A percentile compares a stretch with the other conserved stretches of the same genome.
These are phyloP conservation scores for Ceratobasidium papillatum DNA, from an alignment of 1,284 basidiomycete species.

Conservation along the genomic window DNA sequence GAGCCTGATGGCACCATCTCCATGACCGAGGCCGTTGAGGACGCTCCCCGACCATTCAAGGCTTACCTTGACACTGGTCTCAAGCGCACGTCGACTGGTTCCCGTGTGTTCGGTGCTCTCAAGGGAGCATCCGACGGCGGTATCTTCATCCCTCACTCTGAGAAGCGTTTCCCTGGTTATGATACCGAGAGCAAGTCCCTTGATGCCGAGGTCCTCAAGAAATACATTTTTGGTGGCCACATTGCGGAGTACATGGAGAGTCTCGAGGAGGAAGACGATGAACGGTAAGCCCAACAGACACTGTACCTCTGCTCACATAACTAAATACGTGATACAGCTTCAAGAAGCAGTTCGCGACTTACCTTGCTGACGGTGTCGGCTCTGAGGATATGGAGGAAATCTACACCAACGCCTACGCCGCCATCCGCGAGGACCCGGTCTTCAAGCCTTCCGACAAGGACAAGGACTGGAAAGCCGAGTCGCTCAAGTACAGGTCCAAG, in stretches of 20 bases:
- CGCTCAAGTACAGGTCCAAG: constrained; percentile 72
- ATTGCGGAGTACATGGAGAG: constrained; percentile 99
- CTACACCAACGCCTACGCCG: constrained; percentile 87
- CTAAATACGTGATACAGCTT: constrained; percentile 63
- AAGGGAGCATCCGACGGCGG: constrained; percentile 99
- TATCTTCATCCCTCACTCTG: constrained; percentile 97
- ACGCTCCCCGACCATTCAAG: constrained; percentile 98
- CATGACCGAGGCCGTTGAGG: constrained; percentile 87
- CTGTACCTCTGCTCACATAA: background rate
- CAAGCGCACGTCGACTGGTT: constrained; percentile 97
- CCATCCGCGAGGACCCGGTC: constrained; percentile 93
- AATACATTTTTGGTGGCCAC: constrained; percentile 98
- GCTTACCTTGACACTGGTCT: constrained; percentile 98
- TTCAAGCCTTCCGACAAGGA: constrained; percentile 94
- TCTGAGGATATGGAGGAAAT: constrained; percentile 99
- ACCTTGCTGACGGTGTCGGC: constrained; percentile 94
- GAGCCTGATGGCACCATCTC: constrained; percentile 91
- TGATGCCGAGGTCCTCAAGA: constrained; percentile 93
- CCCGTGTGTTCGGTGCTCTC: constrained; percentile 98
- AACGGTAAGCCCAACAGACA: constrained; percentile 66
- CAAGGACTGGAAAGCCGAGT: constrained; percentile 92
- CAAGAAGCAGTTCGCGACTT: constrained; percentile 97
- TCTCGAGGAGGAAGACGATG: constrained; percentile 99
- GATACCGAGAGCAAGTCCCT: constrained; percentile 95
- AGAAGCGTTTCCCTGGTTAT: constrained; percentile 98